These are phyloP conservation scores for Tephrocybe rancida DNA, from an alignment of 768 basidiomycete genomes.

Conservation along the genomic window DNA sequence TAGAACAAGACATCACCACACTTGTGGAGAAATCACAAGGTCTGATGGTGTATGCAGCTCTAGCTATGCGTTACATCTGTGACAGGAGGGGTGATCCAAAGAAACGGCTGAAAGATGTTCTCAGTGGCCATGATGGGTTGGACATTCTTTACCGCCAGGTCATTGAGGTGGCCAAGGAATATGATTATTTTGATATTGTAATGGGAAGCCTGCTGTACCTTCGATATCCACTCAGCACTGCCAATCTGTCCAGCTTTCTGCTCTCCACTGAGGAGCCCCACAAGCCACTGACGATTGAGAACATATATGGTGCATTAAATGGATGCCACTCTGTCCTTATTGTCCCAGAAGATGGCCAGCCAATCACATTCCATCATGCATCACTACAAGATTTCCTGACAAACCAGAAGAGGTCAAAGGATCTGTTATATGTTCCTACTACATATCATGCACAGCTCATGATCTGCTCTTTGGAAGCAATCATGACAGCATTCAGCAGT, in stretches of 20 bases:
- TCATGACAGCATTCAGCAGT: neutral
- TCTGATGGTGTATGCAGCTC: constrained; percentile 5
- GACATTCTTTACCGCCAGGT: constrained; percentile 6
- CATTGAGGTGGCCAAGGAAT: constrained; percentile 4
- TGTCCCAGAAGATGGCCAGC: neutral
- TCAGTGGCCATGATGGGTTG: constrained; percentile 1
- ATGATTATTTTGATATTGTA: neutral
- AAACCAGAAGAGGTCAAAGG: constrained; percentile 1
- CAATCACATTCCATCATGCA: constrained; percentile 7
- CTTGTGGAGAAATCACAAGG: constrained; percentile 8
- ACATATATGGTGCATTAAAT: neutral
- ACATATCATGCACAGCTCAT: constrained; percentile 6
- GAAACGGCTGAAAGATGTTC: constrained; percentile 5
- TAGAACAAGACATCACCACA: neutral
- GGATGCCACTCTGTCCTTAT: constrained; percentile 1
- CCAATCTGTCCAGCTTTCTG: constrained; percentile 1
- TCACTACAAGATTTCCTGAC: constrained; percentile 8
- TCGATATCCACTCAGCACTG: constrained; percentile 2
- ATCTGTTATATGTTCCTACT: constrained; percentile 6
- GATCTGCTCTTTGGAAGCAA: constrained; percentile 1
- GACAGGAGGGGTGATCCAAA: neutral
- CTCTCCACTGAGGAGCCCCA: neutral
- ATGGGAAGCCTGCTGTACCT: constrained; percentile 5
- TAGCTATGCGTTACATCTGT: constrained; percentile 2
- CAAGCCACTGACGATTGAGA: no score